Conservation (phyloP, 2,329 filamentous ascomycete genomes). For the Phialophora expanda region DNA sequence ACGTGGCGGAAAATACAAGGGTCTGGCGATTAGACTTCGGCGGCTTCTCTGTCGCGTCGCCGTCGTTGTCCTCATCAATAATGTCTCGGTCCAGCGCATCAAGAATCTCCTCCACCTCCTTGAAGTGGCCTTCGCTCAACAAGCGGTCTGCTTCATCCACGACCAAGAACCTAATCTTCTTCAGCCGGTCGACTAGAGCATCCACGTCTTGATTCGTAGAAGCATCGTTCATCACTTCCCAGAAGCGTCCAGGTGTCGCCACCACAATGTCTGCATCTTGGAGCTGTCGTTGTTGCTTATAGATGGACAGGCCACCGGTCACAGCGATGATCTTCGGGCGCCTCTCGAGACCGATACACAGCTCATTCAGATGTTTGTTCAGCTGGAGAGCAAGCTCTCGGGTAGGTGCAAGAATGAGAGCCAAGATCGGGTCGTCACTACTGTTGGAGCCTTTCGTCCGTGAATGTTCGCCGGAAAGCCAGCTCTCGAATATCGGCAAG, state of each 20-base stretch:
- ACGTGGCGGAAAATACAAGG: conserved; percentile 94
- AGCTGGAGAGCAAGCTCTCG: conserved; percentile 93
- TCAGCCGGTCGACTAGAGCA: conserved; percentile 72
- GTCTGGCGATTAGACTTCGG: conserved; percentile 70
- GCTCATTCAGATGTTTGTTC: conserved; percentile 75
- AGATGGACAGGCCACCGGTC: conserved; percentile 89
- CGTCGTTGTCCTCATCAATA: conserved; percentile 57
- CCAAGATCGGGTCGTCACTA: conserved; percentile 58
- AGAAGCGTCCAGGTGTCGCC: conserved; percentile 87
- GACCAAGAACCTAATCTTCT: conserved; percentile 78
- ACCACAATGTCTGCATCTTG: conserved; percentile 89
- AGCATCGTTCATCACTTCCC: conserved; percentile 82
- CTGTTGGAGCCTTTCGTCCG: conserved; percentile 37
- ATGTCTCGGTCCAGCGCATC: conserved; percentile 72
- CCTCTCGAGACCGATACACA: conserved; percentile 71
- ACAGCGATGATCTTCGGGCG: conserved; percentile 74
- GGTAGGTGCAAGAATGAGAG: conserved; percentile 86
- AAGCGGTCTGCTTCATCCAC: conserved; percentile 94
- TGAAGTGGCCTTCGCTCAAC: conserved; percentile 90
- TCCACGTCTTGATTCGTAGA: conserved; percentile 43
- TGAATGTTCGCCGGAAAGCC: conserved; percentile 55
- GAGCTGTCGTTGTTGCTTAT: conserved; percentile 89
- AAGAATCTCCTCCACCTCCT: conserved; percentile 88
- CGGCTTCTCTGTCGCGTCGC: conserved; percentile 39
- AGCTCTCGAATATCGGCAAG: conserved; percentile 88